Evolutionary conservation across 441 rosid genomes (phyloP).

Genomic region (Pelargonium australe): DNA sequence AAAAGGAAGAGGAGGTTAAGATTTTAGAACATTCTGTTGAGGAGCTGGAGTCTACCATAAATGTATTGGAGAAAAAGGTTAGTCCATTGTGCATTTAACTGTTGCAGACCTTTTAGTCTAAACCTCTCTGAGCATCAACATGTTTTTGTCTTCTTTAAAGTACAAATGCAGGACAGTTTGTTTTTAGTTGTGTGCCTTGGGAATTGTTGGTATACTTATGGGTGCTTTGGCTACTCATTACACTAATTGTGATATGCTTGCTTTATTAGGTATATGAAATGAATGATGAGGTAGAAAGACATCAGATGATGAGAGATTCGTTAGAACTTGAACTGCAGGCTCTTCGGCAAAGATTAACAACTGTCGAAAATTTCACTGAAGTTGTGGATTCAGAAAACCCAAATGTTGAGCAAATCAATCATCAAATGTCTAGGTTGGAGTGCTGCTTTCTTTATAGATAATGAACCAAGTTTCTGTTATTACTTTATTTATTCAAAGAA

Average conservation of each 20-base stretch:
- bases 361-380: slow-evolving; percentile 55
- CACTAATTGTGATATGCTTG: slow-evolving; percentile 22
- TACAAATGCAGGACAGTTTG: slow-evolving; percentile 11
- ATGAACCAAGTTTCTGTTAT: slow-evolving; percentile 22
- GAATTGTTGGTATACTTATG: slow-evolving; percentile 8
- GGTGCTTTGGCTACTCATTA: slow-evolving; percentile 5
- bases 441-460: slow-evolving; percentile 19
- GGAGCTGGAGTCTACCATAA: slow-evolving; percentile 82
- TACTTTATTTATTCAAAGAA: slow-evolving; percentile 16
- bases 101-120: slow-evolving; percentile 1
- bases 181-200: slow-evolving; percentile 9
- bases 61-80: slow-evolving; percentile 86
- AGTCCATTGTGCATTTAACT: slow-evolving; percentile 19
- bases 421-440: slow-evolving; percentile 43
- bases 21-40: slow-evolving; percentile 81
- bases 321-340: slow-evolving; percentile 71
- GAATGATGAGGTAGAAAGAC: slow-evolving; percentile 82
- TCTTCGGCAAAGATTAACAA: slow-evolving; percentile 57
- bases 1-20: slow-evolving; percentile 89
- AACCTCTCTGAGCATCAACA: slow-evolving; percentile 3
- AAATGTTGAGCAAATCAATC: slow-evolving; percentile 32
- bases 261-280: slow-evolving; percentile 64
- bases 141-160: slow-evolving; percentile 8
- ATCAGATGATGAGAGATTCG: slow-evolving; percentile 57
- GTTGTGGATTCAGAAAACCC: slow-evolving; percentile 31